These are phyloP conservation scores for Tolypocladium cylindrosporum DNA, from an alignment of 2,329 filamentous ascomycete species.

Conservation along the genomic window DNA sequence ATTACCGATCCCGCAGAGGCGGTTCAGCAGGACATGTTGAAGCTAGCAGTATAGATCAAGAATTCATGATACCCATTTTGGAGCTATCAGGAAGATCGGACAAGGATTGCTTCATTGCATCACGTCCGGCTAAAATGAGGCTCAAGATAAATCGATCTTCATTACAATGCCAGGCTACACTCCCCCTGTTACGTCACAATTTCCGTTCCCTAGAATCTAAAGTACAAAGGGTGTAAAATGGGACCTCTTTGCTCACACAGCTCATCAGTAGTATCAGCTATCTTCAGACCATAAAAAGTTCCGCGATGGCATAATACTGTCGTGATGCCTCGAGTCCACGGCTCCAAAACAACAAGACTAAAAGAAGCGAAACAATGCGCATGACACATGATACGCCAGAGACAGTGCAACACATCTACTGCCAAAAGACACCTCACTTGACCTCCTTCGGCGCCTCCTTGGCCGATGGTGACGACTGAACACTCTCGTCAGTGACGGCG, in stretches of 20 bases:
- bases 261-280: conserved; percentile 22
- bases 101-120: neutral
- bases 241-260: conserved; percentile 14
- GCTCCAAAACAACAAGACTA: conserved; percentile 8
- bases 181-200: conserved; percentile 11
- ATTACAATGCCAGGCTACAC: conserved; percentile 11
- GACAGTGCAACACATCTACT: conserved; percentile 3
- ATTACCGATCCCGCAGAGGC: neutral
- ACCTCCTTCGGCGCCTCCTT: conserved; percentile 28
- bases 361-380: conserved; percentile 1
- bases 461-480: conserved; percentile 36
- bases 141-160: conserved; percentile 8
- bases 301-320: conserved; percentile 18
- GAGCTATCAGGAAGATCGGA: neutral
- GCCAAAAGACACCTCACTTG: conserved; percentile 3
- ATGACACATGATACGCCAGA: conserved; percentile 1
- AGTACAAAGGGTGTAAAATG: conserved; percentile 29
- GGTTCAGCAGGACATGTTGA: conserved; percentile 18
- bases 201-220: conserved; percentile 23
- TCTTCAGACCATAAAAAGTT: conserved; percentile 26
- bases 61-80: conserved; percentile 12
- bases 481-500: conserved; percentile 27
- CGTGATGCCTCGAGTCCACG: conserved; percentile 9
- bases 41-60: conserved; percentile 14
- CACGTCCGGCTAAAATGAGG: neutral